These are phyloP conservation scores for Skeletonema potamos DNA, from an alignment of 108 stramenopile genomes.

Conservation along the genomic window DNA sequence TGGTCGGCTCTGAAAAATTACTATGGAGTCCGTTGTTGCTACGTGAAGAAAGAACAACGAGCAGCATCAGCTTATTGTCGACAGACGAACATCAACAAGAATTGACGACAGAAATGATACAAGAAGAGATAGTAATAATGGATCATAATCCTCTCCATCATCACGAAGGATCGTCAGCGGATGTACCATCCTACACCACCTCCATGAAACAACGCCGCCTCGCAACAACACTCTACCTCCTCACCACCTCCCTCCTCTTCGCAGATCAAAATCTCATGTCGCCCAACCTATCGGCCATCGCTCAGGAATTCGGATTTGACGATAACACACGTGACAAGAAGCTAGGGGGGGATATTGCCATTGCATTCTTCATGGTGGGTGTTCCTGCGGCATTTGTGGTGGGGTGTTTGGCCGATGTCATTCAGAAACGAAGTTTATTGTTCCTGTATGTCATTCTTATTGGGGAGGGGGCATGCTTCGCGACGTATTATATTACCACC, in stretches of 20 bases:
- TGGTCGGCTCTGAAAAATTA: no score
- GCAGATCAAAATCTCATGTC: constrained; percentile 88
- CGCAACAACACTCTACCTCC: constrained; percentile 59
- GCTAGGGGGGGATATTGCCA: constrained; percentile 81
- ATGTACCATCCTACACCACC: not conserved
- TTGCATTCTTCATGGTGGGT: constrained; percentile 84
- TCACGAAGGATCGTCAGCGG: not conserved
- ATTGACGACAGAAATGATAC: not conserved
- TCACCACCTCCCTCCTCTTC: constrained; percentile 72
- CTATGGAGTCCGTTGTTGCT: not conserved
- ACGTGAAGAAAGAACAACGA: not conserved
- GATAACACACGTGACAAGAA: constrained; percentile 75
- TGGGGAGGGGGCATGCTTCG: constrained; percentile 79
- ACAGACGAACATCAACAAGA: no score
- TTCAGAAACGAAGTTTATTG: constrained; percentile 37
- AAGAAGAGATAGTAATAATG: not conserved
- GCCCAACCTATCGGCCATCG: constrained; percentile 76
- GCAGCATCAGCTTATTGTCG: no score
- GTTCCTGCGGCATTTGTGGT: constrained; percentile 71
- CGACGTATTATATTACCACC: constrained; percentile 64
- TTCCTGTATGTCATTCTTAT: constrained; percentile 73
- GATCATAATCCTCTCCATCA: not conserved
- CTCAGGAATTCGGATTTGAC: constrained; percentile 77
- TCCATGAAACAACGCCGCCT: constrained; percentile 8
- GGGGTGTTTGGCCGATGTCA: constrained; percentile 51